phyloP scores from a whole-genome alignment of 164 flowering plant genomes.

The Chloranthus sessilifolius region DNA sequence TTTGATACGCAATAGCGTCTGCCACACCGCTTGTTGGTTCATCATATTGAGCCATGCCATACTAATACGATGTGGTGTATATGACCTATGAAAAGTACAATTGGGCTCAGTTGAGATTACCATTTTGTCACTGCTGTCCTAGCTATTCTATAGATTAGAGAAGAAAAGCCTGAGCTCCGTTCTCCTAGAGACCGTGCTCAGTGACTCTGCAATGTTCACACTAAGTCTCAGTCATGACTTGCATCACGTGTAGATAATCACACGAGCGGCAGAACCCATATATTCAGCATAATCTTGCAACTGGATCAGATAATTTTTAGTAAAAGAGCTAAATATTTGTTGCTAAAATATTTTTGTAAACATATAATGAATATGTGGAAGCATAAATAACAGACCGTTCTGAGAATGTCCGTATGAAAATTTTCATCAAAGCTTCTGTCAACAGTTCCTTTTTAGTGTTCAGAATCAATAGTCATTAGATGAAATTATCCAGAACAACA shows the following conservation, averaged over 20 bases:
- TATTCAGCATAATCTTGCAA: slow-evolving; percentile 78
- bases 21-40: too few relatives aligned
- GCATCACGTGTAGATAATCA: slow-evolving; percentile 85
- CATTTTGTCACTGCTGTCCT: too few relatives aligned
- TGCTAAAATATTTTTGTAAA: not conserved
- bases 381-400: slow-evolving; percentile 46
- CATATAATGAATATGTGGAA: not conserved
- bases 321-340: slow-evolving; percentile 1
- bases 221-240: slow-evolving; percentile 80
- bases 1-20: too few relatives aligned
- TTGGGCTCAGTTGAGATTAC: too few relatives aligned
- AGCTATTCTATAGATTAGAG: too few relatives aligned
- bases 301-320: slow-evolving; percentile 30
- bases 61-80: too few relatives aligned
- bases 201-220: too few relatives aligned
- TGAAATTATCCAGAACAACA: too few relatives aligned
- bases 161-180: too few relatives aligned
- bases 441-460: slow-evolving; percentile 72
- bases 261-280: slow-evolving; percentile 75
- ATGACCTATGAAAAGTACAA: too few relatives aligned
- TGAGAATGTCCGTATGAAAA: slow-evolving; percentile 61
- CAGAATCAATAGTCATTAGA: slow-evolving; percentile 92
- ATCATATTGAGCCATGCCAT: too few relatives aligned
- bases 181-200: too few relatives aligned
- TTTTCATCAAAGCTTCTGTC: slow-evolving; percentile 68